Conservation (phyloP, 1,139 yeast species). For the Fermentozyma sake region DNA sequence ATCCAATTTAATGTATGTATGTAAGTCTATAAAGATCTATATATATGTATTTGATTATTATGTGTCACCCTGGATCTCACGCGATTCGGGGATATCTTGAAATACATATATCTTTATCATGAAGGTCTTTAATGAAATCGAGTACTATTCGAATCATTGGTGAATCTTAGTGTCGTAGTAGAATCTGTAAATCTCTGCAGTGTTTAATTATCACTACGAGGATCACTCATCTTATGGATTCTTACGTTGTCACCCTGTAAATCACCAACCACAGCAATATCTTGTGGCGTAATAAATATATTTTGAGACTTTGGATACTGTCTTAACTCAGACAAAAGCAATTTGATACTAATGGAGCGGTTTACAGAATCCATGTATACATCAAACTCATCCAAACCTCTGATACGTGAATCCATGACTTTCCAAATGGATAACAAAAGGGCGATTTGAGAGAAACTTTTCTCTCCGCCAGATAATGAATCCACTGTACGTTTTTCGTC, state of each 20-base stretch:
- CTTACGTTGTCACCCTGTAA: slow-evolving; percentile 57
- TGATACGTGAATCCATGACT: slow-evolving; percentile 78
- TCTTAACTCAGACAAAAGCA: slow-evolving; percentile 66
- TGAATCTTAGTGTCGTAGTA: too few species aligned
- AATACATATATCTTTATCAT: too few species aligned
- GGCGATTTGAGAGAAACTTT: slow-evolving; percentile 89
- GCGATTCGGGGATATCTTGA: too few species aligned
- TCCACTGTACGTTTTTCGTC: slow-evolving; percentile 65
- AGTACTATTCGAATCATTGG: too few species aligned
- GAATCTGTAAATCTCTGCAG: too few species aligned
- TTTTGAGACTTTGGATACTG: slow-evolving; percentile 69
- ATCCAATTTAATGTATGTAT: too few species aligned
- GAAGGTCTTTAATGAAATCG: slow-evolving; percentile 2
- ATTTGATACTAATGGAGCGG: slow-evolving; percentile 71
- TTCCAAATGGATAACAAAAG: slow-evolving; percentile 88
- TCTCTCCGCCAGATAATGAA: slow-evolving; percentile 94
- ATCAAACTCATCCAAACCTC: slow-evolving; percentile 96
- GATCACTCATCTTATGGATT: slow-evolving; percentile 68
- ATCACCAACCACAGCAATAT: slow-evolving; percentile 73
- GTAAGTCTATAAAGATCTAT: too few species aligned
- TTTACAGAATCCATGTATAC: slow-evolving; percentile 97
- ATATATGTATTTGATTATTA: too few species aligned
- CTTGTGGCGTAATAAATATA: slow-evolving; percentile 92
- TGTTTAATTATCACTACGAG: slow-evolving; percentile 26
- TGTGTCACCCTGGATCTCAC: too few species aligned